phyloP scores from a whole-genome alignment of 2,329 filamentous ascomycete genomes.

The Alternaria sp. region DNA sequence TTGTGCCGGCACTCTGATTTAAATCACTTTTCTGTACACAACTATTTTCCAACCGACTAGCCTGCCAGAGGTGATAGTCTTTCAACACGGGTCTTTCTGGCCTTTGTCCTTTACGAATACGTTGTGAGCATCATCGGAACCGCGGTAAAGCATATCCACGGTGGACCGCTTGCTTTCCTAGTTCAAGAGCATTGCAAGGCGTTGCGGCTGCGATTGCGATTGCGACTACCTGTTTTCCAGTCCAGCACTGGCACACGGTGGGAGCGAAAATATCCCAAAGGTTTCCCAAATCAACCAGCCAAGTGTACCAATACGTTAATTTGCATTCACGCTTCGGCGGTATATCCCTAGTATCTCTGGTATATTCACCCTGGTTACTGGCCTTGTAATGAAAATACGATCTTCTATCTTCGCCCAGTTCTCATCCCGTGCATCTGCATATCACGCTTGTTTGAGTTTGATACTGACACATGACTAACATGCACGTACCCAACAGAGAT shows the following conservation, averaged over 20 bases:
- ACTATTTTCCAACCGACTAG: background rate
- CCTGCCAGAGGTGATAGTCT: background rate
- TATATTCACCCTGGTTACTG: background rate
- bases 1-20: background rate
- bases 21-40: background rate
- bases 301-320: background rate
- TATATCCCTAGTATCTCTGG: background rate
- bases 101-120: conserved; percentile 7
- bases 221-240: background rate
- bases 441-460: background rate
- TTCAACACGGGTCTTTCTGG: background rate
- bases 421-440: background rate
- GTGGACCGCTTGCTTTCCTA: conserved; percentile 1
- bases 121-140: background rate
- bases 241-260: background rate
- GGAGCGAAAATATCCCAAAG: background rate
- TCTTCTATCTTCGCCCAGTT: background rate
- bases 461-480: background rate
- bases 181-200: conserved; percentile 31
- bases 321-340: background rate
- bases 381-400: background rate
- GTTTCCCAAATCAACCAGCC: background rate
- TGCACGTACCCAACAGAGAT: background rate
- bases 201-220: conserved; percentile 20
- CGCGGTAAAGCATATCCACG: background rate